Percentiles rank a stretch among this genome's conserved stretches.
Conservation (phyloP, 225 moss, liverwort and hornwort species). For the Climacium dendroides region DNA sequence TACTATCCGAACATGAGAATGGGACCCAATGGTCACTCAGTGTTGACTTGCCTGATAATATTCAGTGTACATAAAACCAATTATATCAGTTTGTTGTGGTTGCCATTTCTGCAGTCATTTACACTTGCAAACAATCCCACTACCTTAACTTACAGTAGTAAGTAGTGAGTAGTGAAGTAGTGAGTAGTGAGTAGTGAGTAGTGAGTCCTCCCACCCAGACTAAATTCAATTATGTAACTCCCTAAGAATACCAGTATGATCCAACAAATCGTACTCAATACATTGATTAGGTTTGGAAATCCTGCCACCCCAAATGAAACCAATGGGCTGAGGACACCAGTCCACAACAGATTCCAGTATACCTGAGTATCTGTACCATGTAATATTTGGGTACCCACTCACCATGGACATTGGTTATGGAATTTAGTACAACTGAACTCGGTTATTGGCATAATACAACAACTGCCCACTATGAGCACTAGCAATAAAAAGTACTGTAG, state of each 20-base stretch:
- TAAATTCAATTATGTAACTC: no score
- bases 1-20: no score
- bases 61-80: not conserved
- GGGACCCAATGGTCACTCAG: no score
- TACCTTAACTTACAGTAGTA: no score
- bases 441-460: not conserved
- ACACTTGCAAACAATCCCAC: not conserved
- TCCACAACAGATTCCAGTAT: not conserved
- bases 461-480: not conserved
- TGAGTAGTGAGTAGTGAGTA: no score
- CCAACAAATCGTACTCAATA: not conserved
- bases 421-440: not conserved
- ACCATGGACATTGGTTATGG: not conserved
- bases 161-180: no score
- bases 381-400: not conserved
- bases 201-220: not conserved
- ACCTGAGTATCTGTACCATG: not conserved
- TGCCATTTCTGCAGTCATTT: not conserved
- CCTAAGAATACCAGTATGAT: not conserved
- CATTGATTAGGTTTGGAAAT: not conserved
- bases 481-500: not conserved
- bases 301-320: not conserved
- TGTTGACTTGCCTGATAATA: not conserved
- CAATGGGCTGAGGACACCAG: not conserved
- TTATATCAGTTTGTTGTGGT: not conserved